These are phyloP conservation scores for Passiflora organensis DNA, from an alignment of 345 rosid genomes.

Conservation along the genomic window DNA sequence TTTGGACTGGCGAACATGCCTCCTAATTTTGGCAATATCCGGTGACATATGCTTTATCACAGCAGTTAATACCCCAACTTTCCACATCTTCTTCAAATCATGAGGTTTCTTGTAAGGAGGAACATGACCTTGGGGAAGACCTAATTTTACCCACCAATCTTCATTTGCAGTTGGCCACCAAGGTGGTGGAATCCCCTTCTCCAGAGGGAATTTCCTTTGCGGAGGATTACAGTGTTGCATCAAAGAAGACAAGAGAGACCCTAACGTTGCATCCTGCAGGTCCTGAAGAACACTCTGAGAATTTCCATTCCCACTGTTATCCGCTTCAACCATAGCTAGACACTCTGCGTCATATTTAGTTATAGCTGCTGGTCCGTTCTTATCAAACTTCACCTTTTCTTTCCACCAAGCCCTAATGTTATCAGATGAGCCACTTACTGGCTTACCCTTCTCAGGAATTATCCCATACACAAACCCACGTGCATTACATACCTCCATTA, in stretches of 20 bases:
- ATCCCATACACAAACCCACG: constrained; percentile 96
- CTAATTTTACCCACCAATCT: constrained; percentile 88
- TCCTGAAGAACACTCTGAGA: constrained; percentile 73
- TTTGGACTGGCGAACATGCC: constrained; percentile 87
- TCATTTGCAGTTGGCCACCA: constrained; percentile 99
- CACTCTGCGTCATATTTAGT: constrained; percentile 74
- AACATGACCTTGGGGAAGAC: constrained; percentile 52
- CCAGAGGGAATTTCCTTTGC: constrained; percentile 90
- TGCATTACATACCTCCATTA: constrained; percentile 96
- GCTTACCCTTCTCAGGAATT: constrained; percentile 94
- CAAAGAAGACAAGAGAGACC: constrained; percentile 86
- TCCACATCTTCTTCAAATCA: constrained; percentile 98
- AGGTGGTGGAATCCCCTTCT: constrained; percentile 85
- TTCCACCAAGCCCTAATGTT: constrained; percentile 99
- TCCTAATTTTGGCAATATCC: constrained; percentile 89
- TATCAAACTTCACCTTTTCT: constrained; percentile 94
- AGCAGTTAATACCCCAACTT: constrained; percentile 91
- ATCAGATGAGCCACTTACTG: constrained; percentile 92
- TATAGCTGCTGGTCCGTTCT: constrained; percentile 95
- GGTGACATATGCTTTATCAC: constrained; percentile 98
- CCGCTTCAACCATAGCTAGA: constrained; percentile 55
- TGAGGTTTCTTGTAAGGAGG: constrained; percentile 96
- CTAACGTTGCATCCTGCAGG: constrained; percentile 97
- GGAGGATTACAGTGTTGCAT: constrained; percentile 99
- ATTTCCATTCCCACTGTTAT: constrained; percentile 49